These are phyloP conservation scores for Fusarium sp. DNA, from an alignment of 2,329 filamentous ascomycete genomes.

Conservation along the genomic window DNA sequence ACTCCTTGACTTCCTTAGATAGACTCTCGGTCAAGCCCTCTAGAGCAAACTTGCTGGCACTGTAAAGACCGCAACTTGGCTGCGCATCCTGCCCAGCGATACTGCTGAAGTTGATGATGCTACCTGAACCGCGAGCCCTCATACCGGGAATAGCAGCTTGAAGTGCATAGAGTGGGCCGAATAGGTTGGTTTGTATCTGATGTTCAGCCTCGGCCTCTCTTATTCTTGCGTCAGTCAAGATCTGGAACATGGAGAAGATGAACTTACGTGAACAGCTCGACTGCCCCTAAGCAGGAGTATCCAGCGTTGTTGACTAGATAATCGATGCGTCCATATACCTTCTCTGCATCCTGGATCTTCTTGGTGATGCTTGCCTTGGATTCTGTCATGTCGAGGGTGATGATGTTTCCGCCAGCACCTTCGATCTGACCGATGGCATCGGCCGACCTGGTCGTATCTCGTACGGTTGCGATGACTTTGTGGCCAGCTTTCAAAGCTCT, in stretches of 20 bases:
- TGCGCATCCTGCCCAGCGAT: conserved; percentile 55
- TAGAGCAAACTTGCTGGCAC: conserved; percentile 58
- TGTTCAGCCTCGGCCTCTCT: conserved; percentile 54
- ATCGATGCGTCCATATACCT: conserved; percentile 54
- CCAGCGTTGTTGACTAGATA: conserved; percentile 66
- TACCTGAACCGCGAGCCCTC: conserved; percentile 54
- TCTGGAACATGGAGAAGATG: neutral
- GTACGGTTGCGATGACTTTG: conserved; percentile 35
- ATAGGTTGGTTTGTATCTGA: conserved; percentile 61
- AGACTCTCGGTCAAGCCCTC: conserved; percentile 57
- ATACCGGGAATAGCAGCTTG: conserved; percentile 61
- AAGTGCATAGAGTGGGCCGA: conserved; percentile 60
- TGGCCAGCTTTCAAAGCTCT: conserved; percentile 35
- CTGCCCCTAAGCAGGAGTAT: conserved; percentile 45
- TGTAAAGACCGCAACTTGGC: conserved; percentile 57
- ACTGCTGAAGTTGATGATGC: conserved; percentile 60
- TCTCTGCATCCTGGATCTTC: conserved; percentile 44
- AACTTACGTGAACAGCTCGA: conserved; percentile 45
- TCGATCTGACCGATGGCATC: conserved; percentile 34
- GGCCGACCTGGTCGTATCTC: conserved; percentile 26
- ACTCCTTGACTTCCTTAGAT: conserved; percentile 55
- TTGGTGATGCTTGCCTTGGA: conserved; percentile 39
- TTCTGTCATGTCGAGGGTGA: conserved; percentile 47
- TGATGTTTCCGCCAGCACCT: conserved; percentile 42
- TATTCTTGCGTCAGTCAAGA: conserved; percentile 3